Conservation (phyloP, 306 rosid species). For the Lathyrus oleraceus region DNA sequence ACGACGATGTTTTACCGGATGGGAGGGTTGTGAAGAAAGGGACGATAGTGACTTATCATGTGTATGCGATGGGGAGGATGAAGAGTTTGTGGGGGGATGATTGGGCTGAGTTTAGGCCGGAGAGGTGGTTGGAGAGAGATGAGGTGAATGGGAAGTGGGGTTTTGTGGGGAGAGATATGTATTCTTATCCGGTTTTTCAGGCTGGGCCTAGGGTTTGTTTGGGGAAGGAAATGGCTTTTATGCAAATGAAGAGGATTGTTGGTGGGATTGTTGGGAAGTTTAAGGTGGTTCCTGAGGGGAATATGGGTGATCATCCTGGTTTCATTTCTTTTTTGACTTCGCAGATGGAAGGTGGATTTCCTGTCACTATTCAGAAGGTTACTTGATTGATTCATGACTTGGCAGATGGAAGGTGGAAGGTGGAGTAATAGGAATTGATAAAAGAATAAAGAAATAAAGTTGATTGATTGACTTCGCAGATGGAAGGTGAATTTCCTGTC, state of each 20-base stretch:
- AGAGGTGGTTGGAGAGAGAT: slow-evolving; percentile 60
- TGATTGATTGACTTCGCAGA: too few relatives aligned
- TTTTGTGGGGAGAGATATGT: slow-evolving; percentile 56
- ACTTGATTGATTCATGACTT: background rate
- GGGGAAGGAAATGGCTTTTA: slow-evolving; percentile 87
- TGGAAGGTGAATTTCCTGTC: too few relatives aligned
- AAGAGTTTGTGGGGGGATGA: slow-evolving; percentile 63
- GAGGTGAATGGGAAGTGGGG: slow-evolving; percentile 36
- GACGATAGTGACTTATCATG: slow-evolving; percentile 48
- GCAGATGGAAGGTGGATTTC: slow-evolving; percentile 59
- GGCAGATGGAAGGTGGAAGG: too few relatives aligned
- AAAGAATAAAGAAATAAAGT: background rate
- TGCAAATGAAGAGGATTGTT: slow-evolving; percentile 79
- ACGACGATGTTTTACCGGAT: slow-evolving; percentile 65
- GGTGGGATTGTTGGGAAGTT: slow-evolving; percentile 53
- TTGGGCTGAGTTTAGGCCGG: slow-evolving; percentile 69
- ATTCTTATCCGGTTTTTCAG: slow-evolving; percentile 63
- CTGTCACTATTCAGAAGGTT: slow-evolving; percentile 20
- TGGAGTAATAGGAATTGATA: background rate
- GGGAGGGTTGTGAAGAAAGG: slow-evolving; percentile 73
- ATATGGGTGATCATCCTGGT: slow-evolving; percentile 27
- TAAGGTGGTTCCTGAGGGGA: slow-evolving; percentile 39
- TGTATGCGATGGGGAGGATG: slow-evolving; percentile 69
- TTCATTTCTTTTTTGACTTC: slow-evolving; percentile 48
- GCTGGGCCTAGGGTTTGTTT: slow-evolving; percentile 84